Evolutionary conservation across 2,329 filamentous ascomycete genomes (phyloP).

Genomic region (Aureobasidium leucospermi): DNA sequence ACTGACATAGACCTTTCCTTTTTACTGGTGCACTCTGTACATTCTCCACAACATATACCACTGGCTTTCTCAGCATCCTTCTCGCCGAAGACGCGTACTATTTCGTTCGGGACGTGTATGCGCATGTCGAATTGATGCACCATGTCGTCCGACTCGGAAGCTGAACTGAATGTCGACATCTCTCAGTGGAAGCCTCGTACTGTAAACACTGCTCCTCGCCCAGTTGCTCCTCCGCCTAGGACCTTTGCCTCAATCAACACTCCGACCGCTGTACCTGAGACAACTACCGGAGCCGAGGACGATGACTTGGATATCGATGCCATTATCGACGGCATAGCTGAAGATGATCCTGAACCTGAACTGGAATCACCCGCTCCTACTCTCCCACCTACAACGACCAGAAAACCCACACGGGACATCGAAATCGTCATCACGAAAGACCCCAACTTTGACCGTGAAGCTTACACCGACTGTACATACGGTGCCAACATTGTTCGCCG

Average conservation of each 20-base stretch:
- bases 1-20: not conserved
- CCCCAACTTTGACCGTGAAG: conserved; percentile 2
- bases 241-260: conserved; percentile 8
- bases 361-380: not conserved
- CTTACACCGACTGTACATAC: conserved; percentile 22
- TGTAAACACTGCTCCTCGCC: not conserved
- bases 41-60: not conserved
- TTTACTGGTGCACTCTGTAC: not conserved
- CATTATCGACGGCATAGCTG: not conserved
- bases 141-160: conserved; percentile 20
- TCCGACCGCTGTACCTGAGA: not conserved
- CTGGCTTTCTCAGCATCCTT: not conserved
- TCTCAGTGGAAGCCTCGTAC: conserved; percentile 21
- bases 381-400: not conserved
- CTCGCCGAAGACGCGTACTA: not conserved
- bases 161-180: conserved; percentile 23
- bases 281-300: not conserved
- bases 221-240: not conserved
- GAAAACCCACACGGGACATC: not conserved
- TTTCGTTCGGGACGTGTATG: not conserved
- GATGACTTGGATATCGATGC: conserved; percentile 9
- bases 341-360: not conserved
- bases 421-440: not conserved
- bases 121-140: not conserved
- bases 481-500: conserved; percentile 28